These are phyloP conservation scores for Leishmania gerbilli DNA, from an alignment of 208 protist species.

Conservation along the genomic window DNA sequence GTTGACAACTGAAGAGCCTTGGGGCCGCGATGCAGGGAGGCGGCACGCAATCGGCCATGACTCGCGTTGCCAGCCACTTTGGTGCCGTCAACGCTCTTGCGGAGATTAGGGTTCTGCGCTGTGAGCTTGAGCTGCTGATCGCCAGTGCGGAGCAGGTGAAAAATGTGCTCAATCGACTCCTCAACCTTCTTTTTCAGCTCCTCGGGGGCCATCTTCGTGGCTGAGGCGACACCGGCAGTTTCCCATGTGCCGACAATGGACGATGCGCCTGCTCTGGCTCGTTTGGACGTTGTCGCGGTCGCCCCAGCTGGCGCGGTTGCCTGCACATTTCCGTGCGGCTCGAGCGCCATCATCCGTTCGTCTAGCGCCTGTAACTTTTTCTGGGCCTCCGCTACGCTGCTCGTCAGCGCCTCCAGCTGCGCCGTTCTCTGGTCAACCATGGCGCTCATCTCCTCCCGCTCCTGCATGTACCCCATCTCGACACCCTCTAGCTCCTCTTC, in stretches of 20 bases:
- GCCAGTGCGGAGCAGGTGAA: constrained; percentile 50
- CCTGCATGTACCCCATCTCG: constrained; percentile 77
- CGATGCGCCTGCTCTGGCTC: background rate
- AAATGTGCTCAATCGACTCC: constrained; percentile 66
- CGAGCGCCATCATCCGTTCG: constrained; percentile 60
- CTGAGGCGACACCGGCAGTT: background rate
- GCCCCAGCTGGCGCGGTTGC: background rate
- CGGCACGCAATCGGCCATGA: background rate
- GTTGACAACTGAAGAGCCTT: background rate
- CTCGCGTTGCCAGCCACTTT: background rate
- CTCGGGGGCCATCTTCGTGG: constrained; percentile 51
- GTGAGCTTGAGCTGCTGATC: constrained; percentile 49
- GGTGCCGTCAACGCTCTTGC: background rate
- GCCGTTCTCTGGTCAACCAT: constrained; percentile 81
- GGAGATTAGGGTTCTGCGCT: background rate
- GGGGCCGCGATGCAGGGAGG: background rate
- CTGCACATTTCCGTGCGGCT: constrained; percentile 23
- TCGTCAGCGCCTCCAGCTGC: constrained; percentile 86
- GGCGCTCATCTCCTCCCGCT: constrained; percentile 84
- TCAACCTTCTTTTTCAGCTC: constrained; percentile 73
- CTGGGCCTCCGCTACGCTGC: constrained; percentile 77
- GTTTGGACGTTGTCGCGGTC: background rate
- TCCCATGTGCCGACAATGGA: background rate
- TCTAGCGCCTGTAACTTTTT: constrained; percentile 74
- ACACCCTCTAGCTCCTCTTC: constrained; percentile 95